Base-by-base conservation (phyloP, 306 rosid species). In the Rosa multiflora region DNA sequence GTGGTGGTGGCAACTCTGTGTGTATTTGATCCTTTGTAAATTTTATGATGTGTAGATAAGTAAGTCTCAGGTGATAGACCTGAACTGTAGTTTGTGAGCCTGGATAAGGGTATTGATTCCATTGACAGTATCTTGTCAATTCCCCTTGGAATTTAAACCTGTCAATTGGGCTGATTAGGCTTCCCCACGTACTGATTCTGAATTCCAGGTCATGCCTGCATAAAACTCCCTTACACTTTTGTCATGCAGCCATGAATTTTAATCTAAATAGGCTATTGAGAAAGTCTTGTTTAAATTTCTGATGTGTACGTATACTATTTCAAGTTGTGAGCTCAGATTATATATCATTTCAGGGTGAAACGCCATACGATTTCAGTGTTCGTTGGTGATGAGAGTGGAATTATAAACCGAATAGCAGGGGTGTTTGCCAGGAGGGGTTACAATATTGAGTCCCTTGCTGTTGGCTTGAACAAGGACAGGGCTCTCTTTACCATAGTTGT, bases 301-400 rank as follows among this genome's bases (percentile, higher is more conserved):
- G 21, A 15, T 63, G 64, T 76, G 68, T 15, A 14, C 11, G 1
- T 53, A 49, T 42, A 17, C 42, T 59, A 44, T 51, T 72, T 21
- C 37, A 43, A 48, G 70, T 75, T 12, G 67, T 37, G 32, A 18
- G 39, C 15, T 77, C 18, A 76, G 23, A 56, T n/a, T 4, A 5
- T 81, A 14, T 56, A 75, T 80, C 71, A 13, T 82, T 80, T 73
- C 87, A 88, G 92, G 78, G 86, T 86, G 80, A 84, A 80, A 63
- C 83, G 90, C 17, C 92, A 86, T 68, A 82, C 92, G 4, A 88
- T 88, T 68, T 88, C 92, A 9, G 90, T 88, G 83, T 88, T 84
- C 83, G 92, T 88, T 72, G 92, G 92, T 68, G 92, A 88, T 79
- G 92, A 88, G 80, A 88, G 92, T 78, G 92, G 92, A 76, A 88